These are phyloP conservation scores for Scutellaria baicalensis DNA, from an alignment of 257 asterid genomes.

Conservation along the genomic window DNA sequence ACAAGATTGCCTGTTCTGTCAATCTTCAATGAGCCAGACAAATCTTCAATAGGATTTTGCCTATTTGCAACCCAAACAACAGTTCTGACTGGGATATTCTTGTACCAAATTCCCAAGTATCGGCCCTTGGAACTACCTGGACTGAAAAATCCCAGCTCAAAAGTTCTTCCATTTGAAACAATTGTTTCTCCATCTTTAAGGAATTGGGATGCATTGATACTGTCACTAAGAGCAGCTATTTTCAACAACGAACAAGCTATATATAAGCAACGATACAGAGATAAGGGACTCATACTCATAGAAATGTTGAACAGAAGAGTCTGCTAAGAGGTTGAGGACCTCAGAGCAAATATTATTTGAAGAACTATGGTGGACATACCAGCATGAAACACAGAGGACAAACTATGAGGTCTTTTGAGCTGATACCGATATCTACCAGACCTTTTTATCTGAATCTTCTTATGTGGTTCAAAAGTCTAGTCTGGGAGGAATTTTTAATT, in stretches of 20 bases:
- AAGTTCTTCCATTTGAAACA: conserved; percentile 27
- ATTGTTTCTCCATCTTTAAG: conserved; percentile 25
- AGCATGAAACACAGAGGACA: background rate
- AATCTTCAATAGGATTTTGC: conserved; percentile 19
- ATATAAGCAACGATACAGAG: background rate
- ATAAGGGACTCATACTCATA: conserved; percentile 13
- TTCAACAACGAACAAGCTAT: conserved; percentile 4
- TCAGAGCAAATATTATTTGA: background rate
- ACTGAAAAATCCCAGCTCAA: conserved; percentile 35
- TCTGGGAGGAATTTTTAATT: background rate
- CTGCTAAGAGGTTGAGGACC: background rate
- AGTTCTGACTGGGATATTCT: conserved; percentile 31
- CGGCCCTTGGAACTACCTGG: conserved; percentile 22
- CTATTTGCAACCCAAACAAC: conserved; percentile 43
- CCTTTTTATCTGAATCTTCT: background rate
- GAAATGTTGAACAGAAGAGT: background rate
- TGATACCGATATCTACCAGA: background rate
- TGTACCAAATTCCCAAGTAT: conserved; percentile 38
- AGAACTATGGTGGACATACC: background rate
- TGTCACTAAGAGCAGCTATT: conserved; percentile 2
- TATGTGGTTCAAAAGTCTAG: background rate
- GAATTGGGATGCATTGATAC: conserved; percentile 13
- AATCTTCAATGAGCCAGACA: conserved; percentile 21
- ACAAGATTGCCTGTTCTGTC: conserved; percentile 14
- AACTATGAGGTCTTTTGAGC: background rate